Evolutionary conservation across 2,329 filamentous ascomycete species (phyloP).

Genomic region (Calonectria leucothoes): DNA sequence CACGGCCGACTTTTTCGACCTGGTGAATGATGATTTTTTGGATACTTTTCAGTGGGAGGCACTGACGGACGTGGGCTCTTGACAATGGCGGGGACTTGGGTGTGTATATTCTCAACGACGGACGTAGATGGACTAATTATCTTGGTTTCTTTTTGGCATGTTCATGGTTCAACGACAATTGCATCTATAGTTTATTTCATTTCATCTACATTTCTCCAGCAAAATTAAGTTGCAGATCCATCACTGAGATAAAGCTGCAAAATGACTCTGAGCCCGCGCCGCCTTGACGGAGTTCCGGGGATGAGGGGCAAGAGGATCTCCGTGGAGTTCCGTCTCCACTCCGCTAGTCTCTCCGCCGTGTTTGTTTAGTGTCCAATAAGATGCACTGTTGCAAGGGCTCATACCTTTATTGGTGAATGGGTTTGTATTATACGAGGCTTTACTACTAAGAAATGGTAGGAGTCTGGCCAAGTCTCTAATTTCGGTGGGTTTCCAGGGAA

Average conservation of each 20-base stretch:
- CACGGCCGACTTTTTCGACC: not conserved
- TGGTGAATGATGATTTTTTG: conserved; percentile 2
- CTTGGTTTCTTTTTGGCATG: not conserved
- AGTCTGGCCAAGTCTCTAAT: not conserved
- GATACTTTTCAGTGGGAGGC: not conserved
- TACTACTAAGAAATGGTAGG: not conserved
- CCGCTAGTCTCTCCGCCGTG: not conserved
- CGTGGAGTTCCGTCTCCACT: not conserved
- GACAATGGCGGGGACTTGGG: not conserved
- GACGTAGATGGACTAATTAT: not conserved
- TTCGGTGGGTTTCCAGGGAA: not conserved
- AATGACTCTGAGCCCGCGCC: not conserved
- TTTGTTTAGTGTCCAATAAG: not conserved
- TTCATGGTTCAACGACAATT: not conserved
- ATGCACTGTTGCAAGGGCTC: not conserved
- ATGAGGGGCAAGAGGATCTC: not conserved
- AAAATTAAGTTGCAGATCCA: not conserved
- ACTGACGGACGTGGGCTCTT: not conserved
- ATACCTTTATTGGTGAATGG: not conserved
- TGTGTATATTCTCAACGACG: not conserved
- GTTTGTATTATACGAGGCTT: not conserved
- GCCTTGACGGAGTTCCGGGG: not conserved
- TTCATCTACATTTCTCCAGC: too few relatives aligned
- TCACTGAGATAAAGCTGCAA: not conserved
- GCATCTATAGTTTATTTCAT: not conserved